Percentiles rank a stretch among this genome's conserved stretches.
Evolutionary conservation across 1,284 basidiomycete species (phyloP).

Genomic region (Moesziomyces sp.): DNA sequence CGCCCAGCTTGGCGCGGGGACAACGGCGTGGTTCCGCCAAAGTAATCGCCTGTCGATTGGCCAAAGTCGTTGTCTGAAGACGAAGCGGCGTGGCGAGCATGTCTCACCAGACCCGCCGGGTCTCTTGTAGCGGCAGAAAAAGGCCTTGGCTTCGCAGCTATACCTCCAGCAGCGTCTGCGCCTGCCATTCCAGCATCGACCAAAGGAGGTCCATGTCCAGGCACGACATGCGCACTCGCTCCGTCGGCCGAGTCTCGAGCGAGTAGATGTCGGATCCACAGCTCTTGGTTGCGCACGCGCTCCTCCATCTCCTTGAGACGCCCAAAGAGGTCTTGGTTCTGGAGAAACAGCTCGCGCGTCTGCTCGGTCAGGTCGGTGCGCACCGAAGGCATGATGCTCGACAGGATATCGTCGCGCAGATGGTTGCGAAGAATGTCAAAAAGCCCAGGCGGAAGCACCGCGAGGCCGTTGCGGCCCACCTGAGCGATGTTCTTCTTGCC

Average conservation of each 20-base stretch:
- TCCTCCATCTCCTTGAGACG: slow-evolving; percentile 48
- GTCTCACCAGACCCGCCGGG: slow-evolving; percentile 2
- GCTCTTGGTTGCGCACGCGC: slow-evolving; percentile 41
- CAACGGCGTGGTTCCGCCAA: slow-evolving; percentile 13
- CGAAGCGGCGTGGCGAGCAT: slow-evolving; percentile 12
- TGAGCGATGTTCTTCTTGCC: slow-evolving; percentile 35
- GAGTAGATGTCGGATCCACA: slow-evolving; percentile 43
- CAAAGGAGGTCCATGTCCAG: slow-evolving; percentile 10
- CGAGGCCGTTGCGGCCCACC: slow-evolving; percentile 48
- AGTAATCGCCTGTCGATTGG: slow-evolving; percentile 9
- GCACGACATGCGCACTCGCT: slow-evolving; percentile 9
- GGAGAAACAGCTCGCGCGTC: slow-evolving; percentile 45
- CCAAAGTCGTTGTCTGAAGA: slow-evolving; percentile 12
- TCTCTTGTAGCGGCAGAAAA: slow-evolving; percentile 14
- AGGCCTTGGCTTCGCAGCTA: slow-evolving; percentile 1
- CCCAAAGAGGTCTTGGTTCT: slow-evolving; percentile 44
- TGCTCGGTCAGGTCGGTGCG: slow-evolving; percentile 48
- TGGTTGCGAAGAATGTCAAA: slow-evolving; percentile 49
- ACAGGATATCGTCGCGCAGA: slow-evolving; percentile 44
- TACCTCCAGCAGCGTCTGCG: slow-evolving; percentile 3
- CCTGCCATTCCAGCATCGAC: slow-evolving; percentile 9
- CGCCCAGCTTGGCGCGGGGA: slow-evolving; percentile 25
- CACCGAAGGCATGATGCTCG: slow-evolving; percentile 47
- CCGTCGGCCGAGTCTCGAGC: slow-evolving; percentile 29
- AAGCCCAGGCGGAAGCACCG: slow-evolving; percentile 43